phyloP scores from a whole-genome alignment of 2,329 filamentous ascomycete genomes.

The Fusarium sp. region DNA sequence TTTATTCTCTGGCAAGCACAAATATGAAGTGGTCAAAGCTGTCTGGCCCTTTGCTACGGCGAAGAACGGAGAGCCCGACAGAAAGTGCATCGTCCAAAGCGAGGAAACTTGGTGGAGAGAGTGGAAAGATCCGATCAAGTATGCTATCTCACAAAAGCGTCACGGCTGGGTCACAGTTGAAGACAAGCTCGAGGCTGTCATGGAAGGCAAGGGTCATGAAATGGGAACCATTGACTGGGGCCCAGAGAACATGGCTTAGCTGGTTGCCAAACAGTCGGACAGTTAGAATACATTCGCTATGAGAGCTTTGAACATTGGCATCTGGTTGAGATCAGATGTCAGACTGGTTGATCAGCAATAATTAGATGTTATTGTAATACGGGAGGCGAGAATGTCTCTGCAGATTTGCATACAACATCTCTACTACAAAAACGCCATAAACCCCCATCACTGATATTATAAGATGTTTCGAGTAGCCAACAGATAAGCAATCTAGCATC shows the following conservation, averaged over 20 bases:
- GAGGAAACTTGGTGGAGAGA: constrained; percentile 69
- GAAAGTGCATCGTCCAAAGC: constrained; percentile 65
- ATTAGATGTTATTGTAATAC: background rate
- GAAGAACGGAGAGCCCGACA: constrained; percentile 59
- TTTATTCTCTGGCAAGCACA: constrained; percentile 65
- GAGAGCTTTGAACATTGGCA: background rate
- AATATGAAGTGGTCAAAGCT: constrained; percentile 68
- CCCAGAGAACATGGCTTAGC: constrained; percentile 48
- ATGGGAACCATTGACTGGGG: constrained; percentile 60
- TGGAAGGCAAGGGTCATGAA: constrained; percentile 61
- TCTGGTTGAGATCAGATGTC: background rate
- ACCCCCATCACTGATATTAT: background rate
- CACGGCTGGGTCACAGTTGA: constrained; percentile 63
- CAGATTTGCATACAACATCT: background rate
- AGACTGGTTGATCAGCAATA: background rate
- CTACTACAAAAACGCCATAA: background rate
- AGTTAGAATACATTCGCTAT: background rate
- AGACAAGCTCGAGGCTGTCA: constrained; percentile 66
- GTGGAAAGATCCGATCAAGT: constrained; percentile 51
- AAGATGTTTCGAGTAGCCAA: too few relatives aligned
- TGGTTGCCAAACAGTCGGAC: background rate
- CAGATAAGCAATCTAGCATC: background rate
- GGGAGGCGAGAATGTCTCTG: background rate
- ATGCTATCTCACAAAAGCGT: constrained; percentile 62
- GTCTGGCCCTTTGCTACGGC: constrained; percentile 70